These are phyloP conservation scores for Malus orientalis DNA, from an alignment of 306 rosid genomes.

Conservation along the genomic window DNA sequence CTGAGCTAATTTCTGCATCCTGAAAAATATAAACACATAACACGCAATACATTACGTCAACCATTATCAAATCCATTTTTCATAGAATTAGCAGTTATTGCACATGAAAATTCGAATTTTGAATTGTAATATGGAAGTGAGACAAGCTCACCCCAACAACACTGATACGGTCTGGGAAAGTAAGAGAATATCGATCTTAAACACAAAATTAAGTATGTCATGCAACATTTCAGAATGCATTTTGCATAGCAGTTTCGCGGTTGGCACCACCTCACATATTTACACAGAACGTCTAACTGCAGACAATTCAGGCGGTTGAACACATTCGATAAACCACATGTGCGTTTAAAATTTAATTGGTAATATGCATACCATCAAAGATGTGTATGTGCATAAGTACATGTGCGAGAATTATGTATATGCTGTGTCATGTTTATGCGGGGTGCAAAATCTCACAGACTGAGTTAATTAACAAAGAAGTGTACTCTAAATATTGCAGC, in stretches of 20 bases:
- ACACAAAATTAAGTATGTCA: neutral
- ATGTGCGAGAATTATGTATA: neutral
- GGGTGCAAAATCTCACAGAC: neutral
- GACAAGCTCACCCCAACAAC: neutral
- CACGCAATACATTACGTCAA: constrained; percentile 6
- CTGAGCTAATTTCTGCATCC: constrained; percentile 85
- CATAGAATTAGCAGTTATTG: neutral
- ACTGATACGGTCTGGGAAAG: neutral
- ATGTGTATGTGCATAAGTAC: neutral
- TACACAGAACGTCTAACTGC: neutral
- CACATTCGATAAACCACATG: neutral
- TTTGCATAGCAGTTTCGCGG: neutral
- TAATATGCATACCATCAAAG: neutral
- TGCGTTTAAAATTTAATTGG: neutral
- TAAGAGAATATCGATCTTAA: neutral
- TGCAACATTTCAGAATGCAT: neutral
- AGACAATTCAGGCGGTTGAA: neutral
- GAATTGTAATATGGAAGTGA: neutral
- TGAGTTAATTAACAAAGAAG: no score
- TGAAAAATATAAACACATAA: constrained; percentile 30
- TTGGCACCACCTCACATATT: neutral
- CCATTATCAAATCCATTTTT: neutral
- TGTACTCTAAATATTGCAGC: neutral
- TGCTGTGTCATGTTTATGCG: neutral
- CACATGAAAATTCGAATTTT: neutral